Evolutionary conservation across 192 early-diverging fungal genomes (phyloP).

Genomic region (Linnemannia hyalina): DNA sequence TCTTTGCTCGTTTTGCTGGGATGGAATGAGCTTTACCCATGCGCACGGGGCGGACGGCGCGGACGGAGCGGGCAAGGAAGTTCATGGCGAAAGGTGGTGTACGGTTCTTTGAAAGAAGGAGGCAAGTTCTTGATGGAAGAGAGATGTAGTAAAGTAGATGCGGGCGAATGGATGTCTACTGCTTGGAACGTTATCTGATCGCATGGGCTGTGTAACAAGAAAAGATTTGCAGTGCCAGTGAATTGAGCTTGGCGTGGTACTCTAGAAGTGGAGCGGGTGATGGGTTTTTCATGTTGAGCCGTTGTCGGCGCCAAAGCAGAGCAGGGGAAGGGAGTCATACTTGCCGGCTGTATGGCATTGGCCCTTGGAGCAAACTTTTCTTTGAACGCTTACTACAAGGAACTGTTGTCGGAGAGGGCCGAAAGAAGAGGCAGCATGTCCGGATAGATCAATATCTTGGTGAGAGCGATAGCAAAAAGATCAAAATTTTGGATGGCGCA

Average conservation of each 20-base stretch:
- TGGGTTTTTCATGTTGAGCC: no score
- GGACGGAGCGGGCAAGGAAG: constrained; percentile 64
- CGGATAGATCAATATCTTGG: neutral
- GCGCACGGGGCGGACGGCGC: constrained; percentile 60
- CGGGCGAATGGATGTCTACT: neutral
- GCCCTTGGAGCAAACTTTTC: no score
- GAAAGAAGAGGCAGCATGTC: neutral
- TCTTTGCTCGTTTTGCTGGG: neutral
- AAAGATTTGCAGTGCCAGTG: neutral
- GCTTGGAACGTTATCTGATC: neutral
- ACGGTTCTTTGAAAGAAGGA: neutral
- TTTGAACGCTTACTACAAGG: neutral
- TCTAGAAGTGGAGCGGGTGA: neutral
- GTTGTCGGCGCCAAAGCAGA: no score
- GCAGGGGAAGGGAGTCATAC: no score
- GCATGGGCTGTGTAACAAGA: neutral
- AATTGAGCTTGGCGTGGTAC: neutral
- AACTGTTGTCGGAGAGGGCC: neutral
- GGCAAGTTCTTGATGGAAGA: neutral
- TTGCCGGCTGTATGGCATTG: no score
- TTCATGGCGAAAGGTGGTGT: constrained; percentile 55
- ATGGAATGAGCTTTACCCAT: constrained; percentile 56
- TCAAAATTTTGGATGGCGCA: neutral
- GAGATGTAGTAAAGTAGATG: neutral
- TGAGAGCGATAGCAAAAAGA: neutral